Base-by-base conservation (phyloP, 176 grass and related monocot genomes). In the Pharus latifolius region DNA sequence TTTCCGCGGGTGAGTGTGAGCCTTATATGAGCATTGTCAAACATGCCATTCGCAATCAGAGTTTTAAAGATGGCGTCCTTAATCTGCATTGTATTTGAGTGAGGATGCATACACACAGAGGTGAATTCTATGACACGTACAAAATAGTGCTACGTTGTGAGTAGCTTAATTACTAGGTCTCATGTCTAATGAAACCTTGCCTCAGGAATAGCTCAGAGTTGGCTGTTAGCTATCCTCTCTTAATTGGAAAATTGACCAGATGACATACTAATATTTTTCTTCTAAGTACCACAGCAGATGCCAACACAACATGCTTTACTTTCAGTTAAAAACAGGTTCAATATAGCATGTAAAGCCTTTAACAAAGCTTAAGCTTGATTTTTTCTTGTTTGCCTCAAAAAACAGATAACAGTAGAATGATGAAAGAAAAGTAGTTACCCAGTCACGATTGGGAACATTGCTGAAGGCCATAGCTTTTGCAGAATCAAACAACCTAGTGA, bases 1-100 rank as follows among this genome's bases (percentile, higher is more conserved):
- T 98, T 83, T 8, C 94, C 94, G 80, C 94, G 86, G 32, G 89
- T 92, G 53, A 98, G 78, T 58, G 94, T 98, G 57, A 98, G 86
- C 66, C 94, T 87, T 69, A 92, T 85, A 84, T 98, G 94, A 69
- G 94, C 84, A 88, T 97, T 90, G 72, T 90, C 67, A 53, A 92
- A 92, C 94, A 98, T 98, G 35, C 94, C 94, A 90, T 98, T 98
- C 31, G 78, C 67, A 50, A 83, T 85, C 40, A 92, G 84, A 70
- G 94, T 98, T 78, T 85, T 92, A 83, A 90, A 98, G 47, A 98
- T 92, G 19, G 89, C 86, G 48, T 88, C 86, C 67, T 92, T 92
- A 78, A 98, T 90, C 94, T 98, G 80, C 81, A 85, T 28, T 66
- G 28, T 14, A 63, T 26, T 70, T 10, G 45, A 60, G 6, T 14